A percentile compares a stretch with the other conserved stretches of the same genome.
Evolutionary conservation across 2,329 filamentous ascomycete species (phyloP).

Genomic region (Calonectria hongkongensis): DNA sequence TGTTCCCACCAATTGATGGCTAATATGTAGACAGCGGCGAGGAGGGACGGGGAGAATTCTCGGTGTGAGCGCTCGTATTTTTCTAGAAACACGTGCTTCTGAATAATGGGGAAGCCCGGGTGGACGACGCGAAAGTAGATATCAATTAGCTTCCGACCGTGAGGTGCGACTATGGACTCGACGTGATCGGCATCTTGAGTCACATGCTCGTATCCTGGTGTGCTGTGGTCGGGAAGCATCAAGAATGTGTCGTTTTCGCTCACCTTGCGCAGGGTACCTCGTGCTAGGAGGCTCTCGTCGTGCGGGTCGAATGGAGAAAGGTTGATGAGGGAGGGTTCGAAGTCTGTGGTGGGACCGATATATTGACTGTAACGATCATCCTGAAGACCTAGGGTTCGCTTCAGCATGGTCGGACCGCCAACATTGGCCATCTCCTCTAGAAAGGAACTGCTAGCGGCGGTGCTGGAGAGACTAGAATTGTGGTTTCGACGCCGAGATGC

Average conservation of each 20-base stretch:
- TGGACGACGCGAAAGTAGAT: slow-evolving; percentile 89
- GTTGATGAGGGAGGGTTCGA: slow-evolving; percentile 89
- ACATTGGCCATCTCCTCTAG: slow-evolving; percentile 83
- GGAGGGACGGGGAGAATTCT: slow-evolving; percentile 84
- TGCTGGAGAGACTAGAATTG: slow-evolving; percentile 77
- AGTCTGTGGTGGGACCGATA: slow-evolving; percentile 88
- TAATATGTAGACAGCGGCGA: slow-evolving; percentile 89
- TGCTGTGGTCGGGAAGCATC: slow-evolving; percentile 84
- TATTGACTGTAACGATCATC: slow-evolving; percentile 87
- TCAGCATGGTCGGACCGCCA: slow-evolving; percentile 78
- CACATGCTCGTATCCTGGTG: slow-evolving; percentile 82
- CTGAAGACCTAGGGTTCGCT: slow-evolving; percentile 84
- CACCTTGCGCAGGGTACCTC: slow-evolving; percentile 83
- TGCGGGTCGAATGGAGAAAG: slow-evolving; percentile 87
- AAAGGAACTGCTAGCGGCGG: slow-evolving; percentile 76
- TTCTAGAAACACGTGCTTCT: slow-evolving; percentile 87
- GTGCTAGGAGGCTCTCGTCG: slow-evolving; percentile 84
- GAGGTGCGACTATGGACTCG: slow-evolving; percentile 83
- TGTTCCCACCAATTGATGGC: slow-evolving; percentile 93
- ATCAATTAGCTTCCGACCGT: slow-evolving; percentile 86
- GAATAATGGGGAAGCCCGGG: slow-evolving; percentile 87
- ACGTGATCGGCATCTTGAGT: slow-evolving; percentile 81
- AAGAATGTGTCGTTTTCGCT: slow-evolving; percentile 87
- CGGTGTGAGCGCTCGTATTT: slow-evolving; percentile 83
- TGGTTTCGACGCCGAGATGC: slow-evolving; percentile 70